Base-by-base conservation (phyloP, 2,329 filamentous ascomycete species). In the Xylaria sp. region DNA sequence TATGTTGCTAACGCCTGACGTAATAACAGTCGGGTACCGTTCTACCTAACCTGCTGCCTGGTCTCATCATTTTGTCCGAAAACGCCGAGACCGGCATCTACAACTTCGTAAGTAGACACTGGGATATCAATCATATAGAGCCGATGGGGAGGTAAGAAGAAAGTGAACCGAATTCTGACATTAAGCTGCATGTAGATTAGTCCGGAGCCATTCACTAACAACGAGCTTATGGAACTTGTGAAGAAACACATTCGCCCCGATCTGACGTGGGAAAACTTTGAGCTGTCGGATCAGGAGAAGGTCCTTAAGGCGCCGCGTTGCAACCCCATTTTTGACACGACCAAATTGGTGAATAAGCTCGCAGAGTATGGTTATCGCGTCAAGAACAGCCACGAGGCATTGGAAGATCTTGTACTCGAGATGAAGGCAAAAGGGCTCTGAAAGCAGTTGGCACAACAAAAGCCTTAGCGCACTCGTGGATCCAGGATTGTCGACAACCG, bases 271-370 rank as follows among this genome's bases (percentile, higher is more conserved):
- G 46, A 50, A 25, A 50, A 50, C 46, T 50, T 50, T 5, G 46
- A 50, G n/a, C 46, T 50, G 12, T 50, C 46, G 12, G 46, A 50
- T 13, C 46, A 50, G 46, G 46, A 50, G 46, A 50, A 50, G 46
- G 46, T 50, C 1, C 46, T 50, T 12, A 50, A 50, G 46, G 46
- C 46, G 12, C 46, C 46, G 9, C 46, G 46, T 4, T 50, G 46
- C 46, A 50, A 50, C 10, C 46, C 46, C 9, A 50, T 50, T 25
- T 50, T 50, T 9, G 46, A 50, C 18, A 50, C 46, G 3, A 50
- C 46, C 2, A 50, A 50, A 50, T 23, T 50, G 3, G 46, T 50
- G 20, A 25, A 23, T 13, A 50, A 50, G 46, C 46, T 50, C 5
- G 46, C 46, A 50, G 46, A 50, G 20, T 50, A 50, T 13, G 46